These are phyloP conservation scores for Anisodus acutangulus DNA, from an alignment of 257 asterid genomes.

Conservation along the genomic window DNA sequence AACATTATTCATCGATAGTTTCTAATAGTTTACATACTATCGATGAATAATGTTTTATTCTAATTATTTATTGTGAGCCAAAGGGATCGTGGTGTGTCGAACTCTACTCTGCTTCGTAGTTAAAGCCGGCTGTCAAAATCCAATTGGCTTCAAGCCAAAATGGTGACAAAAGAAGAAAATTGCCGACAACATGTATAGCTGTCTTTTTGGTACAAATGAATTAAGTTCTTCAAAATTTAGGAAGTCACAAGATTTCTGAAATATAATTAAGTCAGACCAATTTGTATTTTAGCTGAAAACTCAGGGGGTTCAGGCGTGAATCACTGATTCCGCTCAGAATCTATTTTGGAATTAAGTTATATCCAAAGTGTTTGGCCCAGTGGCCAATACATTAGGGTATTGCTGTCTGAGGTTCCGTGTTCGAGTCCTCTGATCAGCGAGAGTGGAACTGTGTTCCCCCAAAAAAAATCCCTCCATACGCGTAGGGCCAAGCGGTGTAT, in stretches of 20 bases:
- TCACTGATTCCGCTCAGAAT: neutral
- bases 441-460: no score
- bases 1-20: neutral
- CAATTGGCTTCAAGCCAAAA: no score
- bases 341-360: neutral
- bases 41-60: no score
- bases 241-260: neutral
- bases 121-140: neutral
- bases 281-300: slow-evolving; percentile 19
- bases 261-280: neutral
- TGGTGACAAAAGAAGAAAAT: neutral
- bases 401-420: no score
- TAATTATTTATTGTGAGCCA: neutral
- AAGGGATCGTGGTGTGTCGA: neutral
- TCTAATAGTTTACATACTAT: neutral
- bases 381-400: no score
- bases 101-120: neutral
- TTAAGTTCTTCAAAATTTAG: neutral
- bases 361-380: no score
- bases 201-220: slow-evolving; percentile 17
- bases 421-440: no score
- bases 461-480: no score
- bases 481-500: no score
- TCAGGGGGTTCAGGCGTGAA: slow-evolving; percentile 10
- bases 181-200: neutral